These are phyloP conservation scores for Teunomyces lycoperdinae DNA, from an alignment of 805 yeast genomes.

Conservation along the genomic window DNA sequence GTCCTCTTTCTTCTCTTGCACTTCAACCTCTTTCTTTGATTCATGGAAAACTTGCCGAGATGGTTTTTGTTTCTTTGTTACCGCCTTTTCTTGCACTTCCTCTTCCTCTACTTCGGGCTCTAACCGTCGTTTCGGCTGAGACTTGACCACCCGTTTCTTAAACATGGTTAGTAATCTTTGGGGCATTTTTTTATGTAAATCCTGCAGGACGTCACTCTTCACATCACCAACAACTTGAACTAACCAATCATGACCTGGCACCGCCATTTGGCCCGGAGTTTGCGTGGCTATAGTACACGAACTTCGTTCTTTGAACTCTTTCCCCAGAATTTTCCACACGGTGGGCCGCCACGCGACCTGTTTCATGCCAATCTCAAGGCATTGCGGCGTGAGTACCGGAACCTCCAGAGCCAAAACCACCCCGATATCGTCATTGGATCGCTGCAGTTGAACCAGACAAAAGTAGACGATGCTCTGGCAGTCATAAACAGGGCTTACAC, in stretches of 20 bases:
- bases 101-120: neutral
- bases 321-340: conserved; percentile 69
- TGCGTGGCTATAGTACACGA: conserved; percentile 1
- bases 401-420: conserved; percentile 70
- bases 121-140: neutral
- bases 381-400: conserved; percentile 72
- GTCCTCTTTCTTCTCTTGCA: neutral
- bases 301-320: conserved; percentile 57
- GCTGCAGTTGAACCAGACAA: conserved; percentile 39
- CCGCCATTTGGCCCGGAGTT: conserved; percentile 1
- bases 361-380: conserved; percentile 55
- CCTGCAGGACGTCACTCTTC: neutral
- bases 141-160: conserved; percentile 10
- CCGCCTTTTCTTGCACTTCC: neutral
- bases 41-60: neutral
- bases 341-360: conserved; percentile 58
- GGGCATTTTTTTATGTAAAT: neutral
- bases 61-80: neutral
- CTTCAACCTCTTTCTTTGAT: neutral
- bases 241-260: neutral
- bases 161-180: conserved; percentile 7
- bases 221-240: neutral
- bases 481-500: conserved; percentile 75
- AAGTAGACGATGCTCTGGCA: conserved; percentile 8
- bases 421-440: conserved; percentile 57